Percentiles rank a stretch among this genome's conserved stretches.
Conservation (phyloP, 768 basidiomycete genomes). For the Amanita phalloides region DNA sequence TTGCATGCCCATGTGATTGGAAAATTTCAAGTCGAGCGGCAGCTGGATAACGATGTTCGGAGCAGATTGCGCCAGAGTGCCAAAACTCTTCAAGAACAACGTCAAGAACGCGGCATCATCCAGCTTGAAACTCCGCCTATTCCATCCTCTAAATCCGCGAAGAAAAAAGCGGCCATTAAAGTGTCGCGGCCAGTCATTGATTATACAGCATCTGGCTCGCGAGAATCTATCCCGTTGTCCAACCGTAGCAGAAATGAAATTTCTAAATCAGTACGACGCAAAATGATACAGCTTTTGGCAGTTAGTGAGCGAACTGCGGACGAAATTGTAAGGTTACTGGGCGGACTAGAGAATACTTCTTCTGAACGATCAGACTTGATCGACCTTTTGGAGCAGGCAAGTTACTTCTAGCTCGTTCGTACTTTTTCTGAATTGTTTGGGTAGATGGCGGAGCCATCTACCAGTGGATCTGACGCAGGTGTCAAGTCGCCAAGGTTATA, state of each 20-base stretch:
- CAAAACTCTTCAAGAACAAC: constrained; percentile 23
- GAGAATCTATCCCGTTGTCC: constrained; percentile 13
- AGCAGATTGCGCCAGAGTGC: constrained; percentile 37
- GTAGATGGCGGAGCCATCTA: constrained; percentile 42
- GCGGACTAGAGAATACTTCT: constrained; percentile 24
- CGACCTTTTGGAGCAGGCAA: constrained; percentile 40
- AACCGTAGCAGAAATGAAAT: constrained; percentile 13
- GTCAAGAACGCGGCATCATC: constrained; percentile 34
- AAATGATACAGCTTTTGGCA: constrained; percentile 46
- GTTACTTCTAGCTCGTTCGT: neutral
- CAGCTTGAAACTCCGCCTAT: constrained; percentile 35
- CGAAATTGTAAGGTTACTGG: constrained; percentile 36
- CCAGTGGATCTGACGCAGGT: constrained; percentile 22
- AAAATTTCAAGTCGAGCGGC: constrained; percentile 56
- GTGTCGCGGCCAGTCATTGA: neutral
- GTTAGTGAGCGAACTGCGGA: constrained; percentile 37
- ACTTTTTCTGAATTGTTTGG: neutral
- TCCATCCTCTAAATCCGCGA: constrained; percentile 22
- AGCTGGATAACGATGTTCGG: constrained; percentile 38
- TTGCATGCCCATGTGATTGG: constrained; percentile 67
- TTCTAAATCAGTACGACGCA: constrained; percentile 20
- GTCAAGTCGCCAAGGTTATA: constrained; percentile 30
- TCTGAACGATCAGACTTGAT: constrained; percentile 29
- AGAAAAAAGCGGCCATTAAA: constrained; percentile 12
- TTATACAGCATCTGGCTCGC: neutral